phyloP scores from a whole-genome alignment of 2,329 filamentous ascomycete species.

The Podosphaera fusca region DNA sequence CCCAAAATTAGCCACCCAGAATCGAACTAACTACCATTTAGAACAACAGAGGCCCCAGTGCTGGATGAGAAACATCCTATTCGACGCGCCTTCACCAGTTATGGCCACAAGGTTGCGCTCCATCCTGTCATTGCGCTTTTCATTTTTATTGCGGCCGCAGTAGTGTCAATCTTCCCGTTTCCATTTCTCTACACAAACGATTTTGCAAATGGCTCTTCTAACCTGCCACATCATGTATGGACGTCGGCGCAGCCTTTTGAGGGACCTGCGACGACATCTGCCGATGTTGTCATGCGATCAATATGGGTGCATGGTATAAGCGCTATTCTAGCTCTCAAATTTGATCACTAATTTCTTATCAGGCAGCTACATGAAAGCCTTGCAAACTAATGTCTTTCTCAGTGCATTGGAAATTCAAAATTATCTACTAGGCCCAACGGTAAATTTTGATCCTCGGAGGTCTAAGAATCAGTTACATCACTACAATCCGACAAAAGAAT shows the following conservation, averaged over 20 bases:
- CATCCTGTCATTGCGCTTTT: conserved; percentile 56
- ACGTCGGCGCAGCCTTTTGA: conserved; percentile 45
- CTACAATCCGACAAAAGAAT: conserved; percentile 8
- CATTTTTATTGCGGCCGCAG: conserved; percentile 47
- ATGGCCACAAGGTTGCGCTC: conserved; percentile 45
- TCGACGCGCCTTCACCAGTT: conserved; percentile 38
- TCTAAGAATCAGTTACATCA: conserved; percentile 4
- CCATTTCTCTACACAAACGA: conserved; percentile 53
- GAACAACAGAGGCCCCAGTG: conserved; percentile 51
- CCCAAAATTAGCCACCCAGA: neutral
- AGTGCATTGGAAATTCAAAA: conserved; percentile 49
- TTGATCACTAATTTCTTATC: conserved; percentile 3
- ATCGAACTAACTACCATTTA: conserved; percentile 16
- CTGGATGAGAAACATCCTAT: conserved; percentile 42
- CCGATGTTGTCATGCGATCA: conserved; percentile 62
- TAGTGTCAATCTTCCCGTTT: conserved; percentile 49
- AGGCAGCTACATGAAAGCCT: conserved; percentile 49
- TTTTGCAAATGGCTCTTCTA: conserved; percentile 46
- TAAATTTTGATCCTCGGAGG: conserved; percentile 28
- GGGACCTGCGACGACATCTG: conserved; percentile 24
- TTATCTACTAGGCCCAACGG: conserved; percentile 37
- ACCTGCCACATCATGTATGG: conserved; percentile 60
- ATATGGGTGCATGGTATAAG: conserved; percentile 49
- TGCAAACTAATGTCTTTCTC: conserved; percentile 39
- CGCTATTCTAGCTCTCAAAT: neutral